Percentiles rank a stretch among this genome's conserved stretches.
Conservation (phyloP, 306 rosid species). For the Luffa aegyptiaca region DNA sequence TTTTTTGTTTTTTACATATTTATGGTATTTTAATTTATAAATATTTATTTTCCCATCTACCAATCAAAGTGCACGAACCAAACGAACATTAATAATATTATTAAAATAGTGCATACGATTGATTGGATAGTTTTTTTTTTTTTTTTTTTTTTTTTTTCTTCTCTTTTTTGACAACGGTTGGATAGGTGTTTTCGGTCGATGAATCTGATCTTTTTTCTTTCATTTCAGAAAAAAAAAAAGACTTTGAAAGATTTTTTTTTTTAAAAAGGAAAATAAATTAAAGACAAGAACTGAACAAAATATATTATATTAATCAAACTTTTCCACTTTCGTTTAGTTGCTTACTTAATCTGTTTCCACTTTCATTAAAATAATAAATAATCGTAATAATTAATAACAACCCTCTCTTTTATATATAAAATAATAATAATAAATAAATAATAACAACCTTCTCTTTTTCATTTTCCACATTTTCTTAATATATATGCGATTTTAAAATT, state of each 20-base stretch:
- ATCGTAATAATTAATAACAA: background rate
- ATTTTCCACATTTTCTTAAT: background rate
- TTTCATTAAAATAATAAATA: background rate
- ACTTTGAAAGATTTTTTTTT: background rate
- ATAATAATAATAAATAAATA: too few species aligned
- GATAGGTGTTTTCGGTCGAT: background rate
- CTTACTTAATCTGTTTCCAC: slow-evolving; percentile 6
- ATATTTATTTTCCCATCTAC: background rate
- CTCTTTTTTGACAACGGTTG: too few species aligned
- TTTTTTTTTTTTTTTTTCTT: too few species aligned
- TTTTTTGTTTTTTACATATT: background rate
- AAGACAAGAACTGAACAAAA: background rate
- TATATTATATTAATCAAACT: background rate
- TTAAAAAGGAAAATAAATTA: background rate
- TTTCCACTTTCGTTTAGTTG: background rate
- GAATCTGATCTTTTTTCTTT: background rate
- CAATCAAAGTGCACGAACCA: background rate
- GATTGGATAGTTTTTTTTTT: background rate
- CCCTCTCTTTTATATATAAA: background rate
- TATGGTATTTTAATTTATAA: background rate
- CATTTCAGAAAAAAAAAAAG: background rate
- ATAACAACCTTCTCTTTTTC: too few species aligned
- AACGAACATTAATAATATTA: background rate
- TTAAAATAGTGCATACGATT: background rate
- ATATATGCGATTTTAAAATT: background rate